Conservation (phyloP, 768 basidiomycete genomes). For the Megacollybia marginata region DNA sequence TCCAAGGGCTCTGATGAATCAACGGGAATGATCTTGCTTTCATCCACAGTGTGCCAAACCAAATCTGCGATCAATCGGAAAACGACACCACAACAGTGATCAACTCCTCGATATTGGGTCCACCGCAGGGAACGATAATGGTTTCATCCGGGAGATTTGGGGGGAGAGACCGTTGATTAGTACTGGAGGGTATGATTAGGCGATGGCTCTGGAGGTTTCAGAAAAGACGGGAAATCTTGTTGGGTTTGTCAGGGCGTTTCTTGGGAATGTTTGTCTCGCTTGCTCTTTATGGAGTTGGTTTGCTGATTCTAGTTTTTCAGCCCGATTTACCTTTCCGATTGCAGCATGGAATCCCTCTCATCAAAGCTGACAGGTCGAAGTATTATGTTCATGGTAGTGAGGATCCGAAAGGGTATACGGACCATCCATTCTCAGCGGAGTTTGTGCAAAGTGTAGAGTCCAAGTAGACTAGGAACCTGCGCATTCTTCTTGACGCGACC, state of each 20-base stretch:
- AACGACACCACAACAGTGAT: background rate
- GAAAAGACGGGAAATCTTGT: conserved; percentile 17
- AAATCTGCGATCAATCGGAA: conserved; percentile 46
- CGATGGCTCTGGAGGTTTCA: conserved; percentile 28
- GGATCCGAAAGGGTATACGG: conserved; percentile 21
- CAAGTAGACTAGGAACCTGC: too few relatives aligned
- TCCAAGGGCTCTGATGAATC: conserved; percentile 78
- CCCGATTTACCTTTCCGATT: conserved; percentile 20
- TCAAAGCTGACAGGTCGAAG: conserved; percentile 13
- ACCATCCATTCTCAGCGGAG: conserved; percentile 19
- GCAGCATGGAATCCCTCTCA: conserved; percentile 14
- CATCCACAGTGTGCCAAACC: conserved; percentile 91
- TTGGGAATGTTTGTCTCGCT: conserved; percentile 24
- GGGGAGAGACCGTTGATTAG: conserved; percentile 29
- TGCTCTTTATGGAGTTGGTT: background rate
- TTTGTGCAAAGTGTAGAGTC: background rate
- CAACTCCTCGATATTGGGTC: conserved; percentile 15
- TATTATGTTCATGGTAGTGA: conserved; percentile 8
- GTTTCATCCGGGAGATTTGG: conserved; percentile 42
- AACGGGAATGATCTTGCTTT: conserved; percentile 81
- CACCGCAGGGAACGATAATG: conserved; percentile 20
- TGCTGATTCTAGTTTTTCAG: conserved; percentile 8
- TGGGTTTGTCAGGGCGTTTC: conserved; percentile 24
- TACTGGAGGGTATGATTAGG: conserved; percentile 36
- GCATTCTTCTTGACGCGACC: too few relatives aligned